Base-by-base conservation (phyloP, 1,284 basidiomycete species). In the Neolentinus lepideus region DNA sequence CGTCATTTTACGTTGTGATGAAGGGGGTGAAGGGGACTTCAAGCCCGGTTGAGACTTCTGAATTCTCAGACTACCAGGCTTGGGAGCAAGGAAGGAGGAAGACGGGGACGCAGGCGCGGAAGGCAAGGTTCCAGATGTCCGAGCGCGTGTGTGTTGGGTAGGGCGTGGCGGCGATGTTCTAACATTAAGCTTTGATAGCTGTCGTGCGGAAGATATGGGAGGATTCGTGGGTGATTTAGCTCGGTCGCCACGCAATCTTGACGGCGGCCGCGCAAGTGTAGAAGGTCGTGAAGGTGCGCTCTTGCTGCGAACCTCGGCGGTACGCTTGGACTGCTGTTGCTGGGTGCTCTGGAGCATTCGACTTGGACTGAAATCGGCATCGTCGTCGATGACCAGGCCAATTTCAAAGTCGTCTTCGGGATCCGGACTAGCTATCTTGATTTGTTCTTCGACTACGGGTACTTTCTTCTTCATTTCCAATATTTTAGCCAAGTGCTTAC, bases 361-460 rank as follows among this genome's bases (percentile, higher is more conserved):
- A 65, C 84, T 88, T 6, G 87, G 84, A 64, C 85, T 90, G 51
- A 92, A 79, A 65, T 91, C 88, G 55, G 80, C 80, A 64, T 90
- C 89, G 58, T 89, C 86, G 62, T 85, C 83, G 62, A 92, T 85
- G 60, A 90, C 78, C 54, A 92, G 81, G 25, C 89, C 90, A 60
- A 79, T 80, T 69, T 92, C 90, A 59, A 90, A 90, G 66, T 90
- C 85, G 59, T 91, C 89, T 63, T 90, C 88, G 12, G 83, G 81
- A 66, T 88, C 80, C 12, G 81, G 78, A 56, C 71, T 77, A 14
- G 80, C 72, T 14, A 80, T 65, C 62, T 82, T 85, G 61, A 77
- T 66, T 14, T 69, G 74, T 51, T 76, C 76, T 58, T 76, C 78
- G 22, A 70, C 66, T 52, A 74, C 65, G 19, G 75, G 74, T 8